phyloP scores from a whole-genome alignment of 495 filamentous ascomycete species.

The Xylaria sp. region DNA sequence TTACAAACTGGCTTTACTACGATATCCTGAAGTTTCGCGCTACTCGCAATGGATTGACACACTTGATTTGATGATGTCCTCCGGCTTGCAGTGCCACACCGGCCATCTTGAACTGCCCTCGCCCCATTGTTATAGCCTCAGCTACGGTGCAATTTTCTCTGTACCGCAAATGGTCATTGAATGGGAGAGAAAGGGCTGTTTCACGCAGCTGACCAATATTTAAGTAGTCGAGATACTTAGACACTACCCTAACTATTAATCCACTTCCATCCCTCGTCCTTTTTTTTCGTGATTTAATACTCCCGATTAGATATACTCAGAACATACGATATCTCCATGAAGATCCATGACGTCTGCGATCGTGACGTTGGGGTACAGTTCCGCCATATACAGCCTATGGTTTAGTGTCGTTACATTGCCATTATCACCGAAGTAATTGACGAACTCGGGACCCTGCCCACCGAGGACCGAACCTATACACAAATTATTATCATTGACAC shows the following conservation, averaged over 20 bases:
- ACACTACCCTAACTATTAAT: no score
- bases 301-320: slow-evolving; percentile 31
- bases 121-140: not conserved
- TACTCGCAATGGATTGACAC: not conserved
- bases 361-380: slow-evolving; percentile 37
- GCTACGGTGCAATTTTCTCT: no score
- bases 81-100: not conserved
- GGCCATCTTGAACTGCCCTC: not conserved
- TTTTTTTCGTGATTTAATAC: not conserved
- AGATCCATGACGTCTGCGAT: slow-evolving; percentile 49
- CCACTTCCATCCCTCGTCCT: not conserved
- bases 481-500: not conserved
- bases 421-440: slow-evolving; percentile 39
- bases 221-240: not conserved
- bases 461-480: slow-evolving; percentile 7
- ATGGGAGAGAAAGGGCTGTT: not conserved
- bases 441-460: slow-evolving; percentile 27
- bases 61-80: no score
- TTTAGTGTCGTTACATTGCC: slow-evolving; percentile 45
- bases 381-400: slow-evolving; percentile 38
- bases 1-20: no score
- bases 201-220: not conserved
- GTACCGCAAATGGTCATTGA: no score
- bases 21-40: no score
- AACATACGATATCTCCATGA: slow-evolving; percentile 38